A percentile compares a stretch with the other conserved stretches of the same genome.
These are phyloP conservation scores for Hanseniaspora thailandica DNA, from an alignment of 805 yeast genomes.

Conservation along the genomic window DNA sequence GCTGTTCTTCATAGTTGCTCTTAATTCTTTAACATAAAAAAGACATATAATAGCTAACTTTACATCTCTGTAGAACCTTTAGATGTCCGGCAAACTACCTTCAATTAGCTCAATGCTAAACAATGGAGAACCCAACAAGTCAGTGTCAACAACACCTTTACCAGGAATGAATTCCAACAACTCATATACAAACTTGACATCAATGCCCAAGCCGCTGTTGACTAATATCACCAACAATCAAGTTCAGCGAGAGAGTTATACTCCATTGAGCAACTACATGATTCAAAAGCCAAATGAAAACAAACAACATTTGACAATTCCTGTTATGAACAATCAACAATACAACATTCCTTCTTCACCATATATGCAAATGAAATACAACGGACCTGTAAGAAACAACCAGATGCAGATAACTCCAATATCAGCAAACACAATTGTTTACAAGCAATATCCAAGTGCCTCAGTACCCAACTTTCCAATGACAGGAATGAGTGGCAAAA, in stretches of 20 bases:
- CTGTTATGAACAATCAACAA: not conserved
- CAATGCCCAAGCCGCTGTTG: not conserved
- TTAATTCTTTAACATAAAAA: too few species aligned
- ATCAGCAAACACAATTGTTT: conserved; percentile 2
- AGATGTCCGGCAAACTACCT: conserved; percentile 1
- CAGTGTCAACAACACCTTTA: not conserved
- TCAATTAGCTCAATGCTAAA: conserved; percentile 1
- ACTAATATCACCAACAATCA: not conserved
- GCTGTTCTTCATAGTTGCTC: too few species aligned
- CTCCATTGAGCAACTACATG: not conserved
- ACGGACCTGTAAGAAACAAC: not conserved
- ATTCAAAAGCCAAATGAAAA: not conserved
- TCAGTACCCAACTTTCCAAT: not conserved
- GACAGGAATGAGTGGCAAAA: not conserved
- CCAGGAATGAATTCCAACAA: not conserved
- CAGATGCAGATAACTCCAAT: not conserved
- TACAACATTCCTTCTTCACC: not conserved
- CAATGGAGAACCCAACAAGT: not conserved
- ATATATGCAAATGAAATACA: not conserved
- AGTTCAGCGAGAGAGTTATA: not conserved
- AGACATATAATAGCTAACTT: too few species aligned
- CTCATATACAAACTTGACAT: not conserved
- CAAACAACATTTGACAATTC: not conserved
- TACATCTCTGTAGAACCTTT: too few species aligned
- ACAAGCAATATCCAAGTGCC: not conserved